Evolutionary conservation across 352 stramenopile genomes (phyloP).

Genomic region (Pythium aristosporum): DNA sequence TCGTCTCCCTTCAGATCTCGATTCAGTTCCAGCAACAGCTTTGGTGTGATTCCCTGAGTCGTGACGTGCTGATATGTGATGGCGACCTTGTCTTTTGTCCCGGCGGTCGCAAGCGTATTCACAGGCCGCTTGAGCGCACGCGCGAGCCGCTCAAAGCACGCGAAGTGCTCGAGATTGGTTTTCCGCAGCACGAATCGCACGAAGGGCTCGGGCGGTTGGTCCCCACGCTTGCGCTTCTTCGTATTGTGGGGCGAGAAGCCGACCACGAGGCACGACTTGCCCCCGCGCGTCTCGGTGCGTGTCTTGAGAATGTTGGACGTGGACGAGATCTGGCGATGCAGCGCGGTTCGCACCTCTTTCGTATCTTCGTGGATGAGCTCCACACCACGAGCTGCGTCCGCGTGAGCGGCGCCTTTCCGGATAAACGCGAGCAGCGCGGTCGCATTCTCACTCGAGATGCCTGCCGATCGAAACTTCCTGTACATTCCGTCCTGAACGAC

Average conservation of each 20-base stretch:
- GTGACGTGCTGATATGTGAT: constrained; percentile 71
- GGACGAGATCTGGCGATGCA: constrained; percentile 69
- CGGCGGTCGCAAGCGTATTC: constrained; percentile 61
- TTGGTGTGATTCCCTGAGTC: constrained; percentile 40
- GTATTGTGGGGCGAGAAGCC: constrained; percentile 57
- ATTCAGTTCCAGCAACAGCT: constrained; percentile 46
- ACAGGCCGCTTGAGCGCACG: constrained; percentile 41
- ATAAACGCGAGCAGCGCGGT: constrained; percentile 52
- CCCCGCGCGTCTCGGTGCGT: constrained; percentile 48
- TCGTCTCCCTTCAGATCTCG: constrained; percentile 1
- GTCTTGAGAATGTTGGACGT: constrained; percentile 59
- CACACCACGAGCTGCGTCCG: constrained; percentile 38
- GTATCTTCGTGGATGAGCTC: constrained; percentile 58
- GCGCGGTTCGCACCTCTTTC: constrained; percentile 53
- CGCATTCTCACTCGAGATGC: constrained; percentile 50
- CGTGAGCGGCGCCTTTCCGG: constrained; percentile 46
- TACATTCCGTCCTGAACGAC: constrained; percentile 68
- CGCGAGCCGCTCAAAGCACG: constrained; percentile 59
- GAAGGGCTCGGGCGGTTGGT: constrained; percentile 36
- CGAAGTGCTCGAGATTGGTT: constrained; percentile 74
- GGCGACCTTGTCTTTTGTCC: constrained; percentile 77
- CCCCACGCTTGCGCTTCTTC: constrained; percentile 71
- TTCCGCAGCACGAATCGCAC: constrained; percentile 74
- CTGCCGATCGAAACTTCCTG: constrained; percentile 59
- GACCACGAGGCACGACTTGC: constrained; percentile 51